phyloP scores from a whole-genome alignment of 2,329 filamentous ascomycete species.

The Gnomoniopsis smithogilvyi region DNA sequence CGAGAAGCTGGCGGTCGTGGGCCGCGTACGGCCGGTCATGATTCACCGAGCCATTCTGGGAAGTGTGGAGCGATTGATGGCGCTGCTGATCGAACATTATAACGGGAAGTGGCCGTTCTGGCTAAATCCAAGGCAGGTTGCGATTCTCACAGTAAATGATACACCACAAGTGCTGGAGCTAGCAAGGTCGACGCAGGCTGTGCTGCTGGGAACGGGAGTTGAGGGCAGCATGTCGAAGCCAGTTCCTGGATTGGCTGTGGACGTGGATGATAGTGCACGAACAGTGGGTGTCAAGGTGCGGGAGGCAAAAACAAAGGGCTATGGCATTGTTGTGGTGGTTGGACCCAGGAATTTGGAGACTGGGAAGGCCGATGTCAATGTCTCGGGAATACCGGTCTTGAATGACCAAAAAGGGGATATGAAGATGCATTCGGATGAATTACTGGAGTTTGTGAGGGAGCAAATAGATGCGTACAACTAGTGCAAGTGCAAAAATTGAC shows the following conservation, averaged over 20 bases:
- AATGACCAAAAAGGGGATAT: slow-evolving; percentile 30
- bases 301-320: slow-evolving; percentile 69
- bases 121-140: slow-evolving; percentile 77
- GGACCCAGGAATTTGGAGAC: slow-evolving; percentile 63
- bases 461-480: slow-evolving; percentile 49
- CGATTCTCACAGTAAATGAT: slow-evolving; percentile 70
- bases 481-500: slow-evolving; percentile 11
- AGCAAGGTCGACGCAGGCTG: slow-evolving; percentile 44
- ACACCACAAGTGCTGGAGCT: slow-evolving; percentile 49
- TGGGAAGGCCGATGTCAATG: slow-evolving; percentile 51
- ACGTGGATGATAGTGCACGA: slow-evolving; percentile 63
- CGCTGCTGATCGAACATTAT: slow-evolving; percentile 80
- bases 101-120: slow-evolving; percentile 82
- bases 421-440: slow-evolving; percentile 39
- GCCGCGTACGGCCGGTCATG: slow-evolving; percentile 69
- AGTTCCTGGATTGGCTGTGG: slow-evolving; percentile 63
- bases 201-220: slow-evolving; percentile 46
- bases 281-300: slow-evolving; percentile 66
- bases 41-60: slow-evolving; percentile 84
- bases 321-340: slow-evolving; percentile 70
- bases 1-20: slow-evolving; percentile 46
- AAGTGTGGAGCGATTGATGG: slow-evolving; percentile 81
- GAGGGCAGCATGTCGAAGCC: background rate
- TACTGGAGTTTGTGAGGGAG: slow-evolving; percentile 42
- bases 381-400: slow-evolving; percentile 29